Evolutionary conservation across 805 yeast species (phyloP), one percentile per base, ranked within the genome.

Genomic region (Candida tallmaniae): DNA sequence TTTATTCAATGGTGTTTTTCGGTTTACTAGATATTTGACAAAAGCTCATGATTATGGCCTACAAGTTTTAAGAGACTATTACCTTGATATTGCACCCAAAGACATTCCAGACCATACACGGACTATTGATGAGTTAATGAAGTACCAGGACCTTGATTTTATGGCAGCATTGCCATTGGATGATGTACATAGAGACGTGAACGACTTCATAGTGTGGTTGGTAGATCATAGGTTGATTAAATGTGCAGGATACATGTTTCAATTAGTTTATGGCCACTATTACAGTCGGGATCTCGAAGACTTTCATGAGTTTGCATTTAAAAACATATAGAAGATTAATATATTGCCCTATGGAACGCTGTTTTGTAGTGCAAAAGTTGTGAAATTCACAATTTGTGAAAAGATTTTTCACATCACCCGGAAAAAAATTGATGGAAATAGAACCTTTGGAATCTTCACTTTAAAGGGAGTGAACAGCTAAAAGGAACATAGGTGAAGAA

Each of bases 1-100:
- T 18, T 40, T 62, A 13, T 62, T 62, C 29, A 42, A 44, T 24
- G 56, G 44, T 2, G 31, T 41, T n/a, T 15, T 37, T n/a, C 32
- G 27, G 19, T 32, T 45, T 11, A 11, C 16, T 12, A n/a, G 27
- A 8, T 14, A 22, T 6, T 18, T 19, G 9, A 6, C 17, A 15
- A 10, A 14, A 12, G 11, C 9, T 6, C 21, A 23, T 7, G 14
- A 19, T 19, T 11, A 17, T 7, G 15, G 17, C 10, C 22, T 35
- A 12, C 16, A 4, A 6, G 15, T 35, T 18, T 16, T 35, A 4
- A n/a, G 27, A 4, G 27, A 12, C n/a, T 35, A 22, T 14, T 35
- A 29, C 29, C 23, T 35, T 11, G 38, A 35, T 7, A 6, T 17
- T 8, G 22, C 25, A 11, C 6, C 31, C 4, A 14, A 18, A 29